Evolutionary conservation across 352 stramenopile genomes (phyloP), one percentile per base, ranked within the genome.

Genomic region (Phytophthora agathidicida): DNA sequence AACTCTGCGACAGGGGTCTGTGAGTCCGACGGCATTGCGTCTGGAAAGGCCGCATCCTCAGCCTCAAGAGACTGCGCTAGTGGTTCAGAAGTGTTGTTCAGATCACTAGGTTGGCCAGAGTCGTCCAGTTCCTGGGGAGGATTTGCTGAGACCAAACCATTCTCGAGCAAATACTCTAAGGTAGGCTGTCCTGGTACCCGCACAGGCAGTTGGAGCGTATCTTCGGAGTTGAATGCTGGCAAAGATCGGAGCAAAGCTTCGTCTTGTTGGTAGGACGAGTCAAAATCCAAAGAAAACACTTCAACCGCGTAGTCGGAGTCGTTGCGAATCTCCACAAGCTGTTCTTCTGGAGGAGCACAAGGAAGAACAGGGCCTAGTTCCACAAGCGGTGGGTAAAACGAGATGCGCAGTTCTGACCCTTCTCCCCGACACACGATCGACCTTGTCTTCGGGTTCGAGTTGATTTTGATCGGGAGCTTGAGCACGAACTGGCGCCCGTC

Each of bases 221-320:
- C 86, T 24, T 93, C 78, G 5, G 75, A 54, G 30, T 63, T 74
- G 43, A 93, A 98, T 0, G 49, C 77, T 6, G 50, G 39, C 7
- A 91, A 42, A 22, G 68, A 68, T 0, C 73, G 74, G 3, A 98
- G 62, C 7, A 97, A 59, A 10, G 81, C 73, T 56, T 98, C 94
- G 35, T 98, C 94, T 47, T 88, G 60, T 5, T 85, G 76, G 65
- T 96, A 97, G 1, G 68, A 42, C 3, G 43, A 26, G 46, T 97
- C 91, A 68, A 97, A 97, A 46, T 97, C 91, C 10, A 97, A 49
- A 7, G 85, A 96, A 46, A 94, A 97, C 7, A 98, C 83, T 60
- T 98, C 94, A 5, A 98, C 71, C 0, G 82, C 49, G 32, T 94
- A 95, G 22, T 97, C 80, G 6, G 86, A 93, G 27, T 96, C 80